phyloP scores from a whole-genome alignment of 2,329 filamentous ascomycete genomes.

The Aureobasidium sp. region DNA sequence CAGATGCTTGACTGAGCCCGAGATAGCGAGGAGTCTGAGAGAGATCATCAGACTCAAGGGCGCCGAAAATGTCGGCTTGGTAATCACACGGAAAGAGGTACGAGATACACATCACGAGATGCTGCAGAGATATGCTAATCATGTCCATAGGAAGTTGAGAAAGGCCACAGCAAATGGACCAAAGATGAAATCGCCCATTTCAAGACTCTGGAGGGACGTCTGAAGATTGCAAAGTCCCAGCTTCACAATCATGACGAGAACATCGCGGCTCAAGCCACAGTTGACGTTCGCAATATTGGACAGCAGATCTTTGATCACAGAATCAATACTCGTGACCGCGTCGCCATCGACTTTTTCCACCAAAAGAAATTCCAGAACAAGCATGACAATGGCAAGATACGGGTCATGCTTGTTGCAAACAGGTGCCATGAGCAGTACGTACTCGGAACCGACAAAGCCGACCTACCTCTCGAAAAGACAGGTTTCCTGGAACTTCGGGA shows the following conservation, averaged over 20 bases:
- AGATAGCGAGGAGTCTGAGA: not conserved
- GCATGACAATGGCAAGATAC: not conserved
- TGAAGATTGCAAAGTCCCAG: not conserved
- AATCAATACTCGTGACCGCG: not conserved
- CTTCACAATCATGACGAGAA: not conserved
- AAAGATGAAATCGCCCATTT: not conserved
- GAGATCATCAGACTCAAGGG: not conserved
- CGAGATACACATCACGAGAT: not conserved
- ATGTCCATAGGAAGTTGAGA: not conserved
- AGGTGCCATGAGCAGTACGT: not conserved
- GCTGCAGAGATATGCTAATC: not conserved
- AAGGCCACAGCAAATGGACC: not conserved
- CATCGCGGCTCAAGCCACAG: not conserved
- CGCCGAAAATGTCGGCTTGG: not conserved
- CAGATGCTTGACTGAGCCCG: not conserved
- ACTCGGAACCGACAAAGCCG: not conserved
- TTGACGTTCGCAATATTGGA: not conserved
- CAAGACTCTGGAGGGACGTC: not conserved
- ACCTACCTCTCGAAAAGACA: not conserved
- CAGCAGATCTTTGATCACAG: not conserved
- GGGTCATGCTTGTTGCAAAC: not conserved
- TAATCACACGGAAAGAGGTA: conserved; percentile 1
- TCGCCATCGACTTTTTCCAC: not conserved
- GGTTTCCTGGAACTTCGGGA: not conserved
- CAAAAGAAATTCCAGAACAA: not conserved